These are phyloP conservation scores for Colletotrichum sp. DNA, from an alignment of 2,329 filamentous ascomycete genomes.

Conservation along the genomic window DNA sequence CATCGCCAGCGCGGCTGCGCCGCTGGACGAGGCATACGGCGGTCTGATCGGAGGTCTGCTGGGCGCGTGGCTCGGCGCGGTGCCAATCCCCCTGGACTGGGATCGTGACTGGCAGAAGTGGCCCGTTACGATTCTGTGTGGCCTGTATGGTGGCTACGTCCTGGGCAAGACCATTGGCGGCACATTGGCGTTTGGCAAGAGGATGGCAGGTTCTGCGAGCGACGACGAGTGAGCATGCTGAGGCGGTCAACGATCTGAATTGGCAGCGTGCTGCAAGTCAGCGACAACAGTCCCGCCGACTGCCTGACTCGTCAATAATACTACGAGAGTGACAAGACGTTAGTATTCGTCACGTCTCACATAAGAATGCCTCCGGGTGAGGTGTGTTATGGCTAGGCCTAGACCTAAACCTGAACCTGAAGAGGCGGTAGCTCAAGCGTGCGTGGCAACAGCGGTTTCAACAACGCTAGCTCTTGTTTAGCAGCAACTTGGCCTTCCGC, in stretches of 20 bases:
- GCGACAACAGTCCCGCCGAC: neutral
- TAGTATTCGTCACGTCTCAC: neutral
- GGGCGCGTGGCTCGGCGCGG: conserved; percentile 91
- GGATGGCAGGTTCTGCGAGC: conserved; percentile 31
- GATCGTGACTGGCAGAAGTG: conserved; percentile 99
- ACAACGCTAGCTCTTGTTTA: neutral
- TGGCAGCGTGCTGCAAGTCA: neutral
- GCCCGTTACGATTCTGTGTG: conserved; percentile 89
- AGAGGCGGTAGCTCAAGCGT: neutral
- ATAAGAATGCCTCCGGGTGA: neutral
- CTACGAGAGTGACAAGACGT: neutral
- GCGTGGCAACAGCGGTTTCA: neutral
- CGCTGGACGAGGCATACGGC: conserved; percentile 85
- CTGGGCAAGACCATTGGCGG: conserved; percentile 71
- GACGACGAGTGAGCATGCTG: neutral
- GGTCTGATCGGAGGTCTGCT: conserved; percentile 77
- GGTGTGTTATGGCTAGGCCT: neutral
- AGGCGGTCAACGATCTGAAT: neutral
- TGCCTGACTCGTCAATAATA: neutral
- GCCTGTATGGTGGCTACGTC: conserved; percentile 80
- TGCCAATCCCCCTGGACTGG: conserved; percentile 97
- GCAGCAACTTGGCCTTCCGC: neutral
- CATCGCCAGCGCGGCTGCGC: conserved; percentile 69
- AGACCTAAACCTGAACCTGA: neutral
- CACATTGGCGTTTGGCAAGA: conserved; percentile 51